Evolutionary conservation across 371 early-diverging fungal species (phyloP).

Genomic region (Rhizomucor pusillus): DNA sequence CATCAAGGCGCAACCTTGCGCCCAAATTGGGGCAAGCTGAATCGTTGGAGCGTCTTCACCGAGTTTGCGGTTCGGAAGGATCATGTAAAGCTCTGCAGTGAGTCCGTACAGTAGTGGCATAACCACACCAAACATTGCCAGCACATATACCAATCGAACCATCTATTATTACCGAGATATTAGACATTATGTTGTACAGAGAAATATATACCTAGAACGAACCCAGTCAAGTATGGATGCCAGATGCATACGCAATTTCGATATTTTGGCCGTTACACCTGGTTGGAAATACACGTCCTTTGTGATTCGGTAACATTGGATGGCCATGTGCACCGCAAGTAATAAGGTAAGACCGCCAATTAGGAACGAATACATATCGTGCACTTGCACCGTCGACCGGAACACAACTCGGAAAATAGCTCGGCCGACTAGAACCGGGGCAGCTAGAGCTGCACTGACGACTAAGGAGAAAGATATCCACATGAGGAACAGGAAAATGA

Average conservation of each 20-base stretch:
- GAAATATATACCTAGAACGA: conserved; percentile 4
- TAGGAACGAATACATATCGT: conserved; percentile 56
- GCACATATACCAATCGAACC: conserved; percentile 23
- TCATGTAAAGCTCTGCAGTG: conserved; percentile 47
- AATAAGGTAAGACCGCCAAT: conserved; percentile 21
- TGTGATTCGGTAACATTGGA: background rate
- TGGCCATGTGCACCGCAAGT: background rate
- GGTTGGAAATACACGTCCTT: background rate
- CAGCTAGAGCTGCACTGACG: conserved; percentile 29
- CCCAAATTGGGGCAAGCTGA: conserved; percentile 32
- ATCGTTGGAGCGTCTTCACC: conserved; percentile 22
- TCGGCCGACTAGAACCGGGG: conserved; percentile 50
- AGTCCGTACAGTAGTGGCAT: conserved; percentile 47
- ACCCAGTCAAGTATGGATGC: background rate
- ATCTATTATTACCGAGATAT: background rate
- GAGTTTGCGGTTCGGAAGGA: conserved; percentile 37
- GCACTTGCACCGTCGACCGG: conserved; percentile 24
- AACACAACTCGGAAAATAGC: conserved; percentile 27
- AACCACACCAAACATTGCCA: conserved; percentile 37
- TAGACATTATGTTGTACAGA: background rate
- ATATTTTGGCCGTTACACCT: background rate
- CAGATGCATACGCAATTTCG: background rate
- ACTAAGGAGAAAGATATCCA: conserved; percentile 49
- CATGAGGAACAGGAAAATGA: conserved; percentile 49
- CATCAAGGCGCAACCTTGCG: conserved; percentile 15